A percentile compares a stretch with the other conserved stretches of the same genome.
Evolutionary conservation across 805 yeast species (phyloP).

Genomic region (Wickerhamiella brachini): DNA sequence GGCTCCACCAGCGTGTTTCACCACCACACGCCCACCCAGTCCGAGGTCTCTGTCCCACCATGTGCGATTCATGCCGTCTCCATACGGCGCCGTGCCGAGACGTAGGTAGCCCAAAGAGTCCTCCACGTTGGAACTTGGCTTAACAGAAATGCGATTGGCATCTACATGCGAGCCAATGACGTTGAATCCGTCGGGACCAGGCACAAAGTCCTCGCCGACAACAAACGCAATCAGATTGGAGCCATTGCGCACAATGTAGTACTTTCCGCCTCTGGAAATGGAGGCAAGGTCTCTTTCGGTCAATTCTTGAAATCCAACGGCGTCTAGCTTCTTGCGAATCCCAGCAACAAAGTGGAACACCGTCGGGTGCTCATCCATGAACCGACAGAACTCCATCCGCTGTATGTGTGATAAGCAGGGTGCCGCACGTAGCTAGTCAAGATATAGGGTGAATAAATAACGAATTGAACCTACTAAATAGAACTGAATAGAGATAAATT

Average conservation of each 20-base stretch:
- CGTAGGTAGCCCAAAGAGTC: conserved; percentile 58
- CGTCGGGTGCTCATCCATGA: conserved; percentile 61
- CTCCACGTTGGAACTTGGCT: conserved; percentile 49
- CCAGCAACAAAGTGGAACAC: conserved; percentile 37
- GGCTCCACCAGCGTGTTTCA: conserved; percentile 30
- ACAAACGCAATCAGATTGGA: conserved; percentile 56
- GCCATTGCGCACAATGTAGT: conserved; percentile 59
- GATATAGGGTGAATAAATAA: too few relatives aligned
- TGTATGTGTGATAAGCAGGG: neutral
- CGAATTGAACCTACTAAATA: too few relatives aligned
- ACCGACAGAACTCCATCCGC: conserved; percentile 31
- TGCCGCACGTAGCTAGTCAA: neutral
- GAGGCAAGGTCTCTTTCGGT: conserved; percentile 41
- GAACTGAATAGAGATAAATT: too few relatives aligned
- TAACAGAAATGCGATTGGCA: conserved; percentile 48
- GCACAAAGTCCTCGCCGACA: conserved; percentile 52
- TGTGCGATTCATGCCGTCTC: conserved; percentile 43
- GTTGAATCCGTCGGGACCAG: conserved; percentile 41
- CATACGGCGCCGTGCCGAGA: conserved; percentile 70
- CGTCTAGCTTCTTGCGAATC: conserved; percentile 27
- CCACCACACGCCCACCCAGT: conserved; percentile 59
- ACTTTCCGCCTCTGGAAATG: conserved; percentile 45
- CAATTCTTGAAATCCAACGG: conserved; percentile 61
- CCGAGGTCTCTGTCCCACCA: conserved; percentile 84
- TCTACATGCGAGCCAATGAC: conserved; percentile 59